These are phyloP conservation scores for Puccinia novopanici DNA, from an alignment of 1,284 basidiomycete species.

Conservation along the genomic window DNA sequence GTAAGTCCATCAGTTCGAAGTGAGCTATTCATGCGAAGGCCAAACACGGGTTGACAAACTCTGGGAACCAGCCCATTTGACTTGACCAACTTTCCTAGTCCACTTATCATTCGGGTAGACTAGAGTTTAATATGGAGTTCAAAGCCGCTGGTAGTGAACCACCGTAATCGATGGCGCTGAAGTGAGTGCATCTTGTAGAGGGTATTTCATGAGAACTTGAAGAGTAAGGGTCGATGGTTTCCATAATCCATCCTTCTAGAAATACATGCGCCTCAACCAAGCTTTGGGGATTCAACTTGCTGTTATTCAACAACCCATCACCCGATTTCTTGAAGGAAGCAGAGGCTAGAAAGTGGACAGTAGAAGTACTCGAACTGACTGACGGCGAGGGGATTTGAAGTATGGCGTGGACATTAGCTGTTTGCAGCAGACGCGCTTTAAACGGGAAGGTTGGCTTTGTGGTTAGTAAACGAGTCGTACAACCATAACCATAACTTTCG, in stretches of 20 bases:
- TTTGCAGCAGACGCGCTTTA: constrained; percentile 80
- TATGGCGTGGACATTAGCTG: constrained; percentile 75
- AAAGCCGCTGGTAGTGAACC: constrained; percentile 82
- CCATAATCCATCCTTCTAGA: constrained; percentile 92
- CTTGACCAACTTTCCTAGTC: constrained; percentile 59
- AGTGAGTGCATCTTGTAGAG: constrained; percentile 83
- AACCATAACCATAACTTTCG: constrained; percentile 78
- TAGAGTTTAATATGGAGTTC: constrained; percentile 81
- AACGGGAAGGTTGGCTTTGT: constrained; percentile 73
- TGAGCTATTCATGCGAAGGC: constrained; percentile 56
- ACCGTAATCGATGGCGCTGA: constrained; percentile 84
- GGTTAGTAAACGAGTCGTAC: constrained; percentile 65
- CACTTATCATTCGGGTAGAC: constrained; percentile 57
- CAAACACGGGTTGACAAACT: constrained; percentile 52
- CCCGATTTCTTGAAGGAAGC: constrained; percentile 63
- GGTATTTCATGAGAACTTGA: constrained; percentile 93
- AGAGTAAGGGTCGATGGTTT: constrained; percentile 95
- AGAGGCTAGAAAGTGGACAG: constrained; percentile 60
- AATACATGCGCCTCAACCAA: constrained; percentile 80
- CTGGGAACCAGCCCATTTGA: constrained; percentile 53
- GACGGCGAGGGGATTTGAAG: constrained; percentile 62
- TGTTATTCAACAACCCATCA: constrained; percentile 72
- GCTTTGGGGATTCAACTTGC: constrained; percentile 75
- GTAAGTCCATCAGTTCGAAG: constrained; percentile 49
- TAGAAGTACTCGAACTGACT: constrained; percentile 60